Evolutionary conservation across 2,329 filamentous ascomycete genomes (phyloP).

Genomic region (Aspergillus texensis): DNA sequence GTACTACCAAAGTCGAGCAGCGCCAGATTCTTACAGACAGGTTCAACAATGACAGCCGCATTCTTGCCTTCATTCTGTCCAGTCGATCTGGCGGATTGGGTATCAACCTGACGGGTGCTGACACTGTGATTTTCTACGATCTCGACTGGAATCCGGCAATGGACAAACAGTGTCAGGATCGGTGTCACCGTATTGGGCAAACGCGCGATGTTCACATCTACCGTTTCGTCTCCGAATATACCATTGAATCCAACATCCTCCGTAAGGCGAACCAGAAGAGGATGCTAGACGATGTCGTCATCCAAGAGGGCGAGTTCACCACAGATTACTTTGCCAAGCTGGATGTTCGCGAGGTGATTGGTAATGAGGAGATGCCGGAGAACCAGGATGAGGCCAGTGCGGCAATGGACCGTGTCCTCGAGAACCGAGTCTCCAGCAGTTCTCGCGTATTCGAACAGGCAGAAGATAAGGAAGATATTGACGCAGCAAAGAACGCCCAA

Average conservation of each 20-base stretch:
- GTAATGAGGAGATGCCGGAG: conserved; percentile 57
- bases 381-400: conserved; percentile 73
- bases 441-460: conserved; percentile 80
- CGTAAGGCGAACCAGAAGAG: conserved; percentile 97
- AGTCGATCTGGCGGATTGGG: conserved; percentile 92
- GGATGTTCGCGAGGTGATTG: conserved; percentile 68
- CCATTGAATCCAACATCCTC: conserved; percentile 96
- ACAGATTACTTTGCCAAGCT: conserved; percentile 92
- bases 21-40: conserved; percentile 93
- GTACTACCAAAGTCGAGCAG: conserved; percentile 94
- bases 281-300: conserved; percentile 96
- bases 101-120: conserved; percentile 94
- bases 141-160: conserved; percentile 99
- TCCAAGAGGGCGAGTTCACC: conserved; percentile 96
- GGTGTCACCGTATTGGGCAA: conserved; percentile 95
- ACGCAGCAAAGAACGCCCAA: conserved; percentile 82
- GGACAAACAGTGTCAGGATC: conserved; percentile 99
- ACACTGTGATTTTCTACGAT: conserved; percentile 98
- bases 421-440: conserved; percentile 65
- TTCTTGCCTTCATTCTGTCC: conserved; percentile 92
- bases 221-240: conserved; percentile 87
- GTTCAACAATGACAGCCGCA: conserved; percentile 92
- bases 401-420: conserved; percentile 84
- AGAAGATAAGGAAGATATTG: conserved; percentile 89
- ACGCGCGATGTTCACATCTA: conserved; percentile 98